Conservation (phyloP, 2,329 filamentous ascomycete species). For the Diaporthe velutina region DNA sequence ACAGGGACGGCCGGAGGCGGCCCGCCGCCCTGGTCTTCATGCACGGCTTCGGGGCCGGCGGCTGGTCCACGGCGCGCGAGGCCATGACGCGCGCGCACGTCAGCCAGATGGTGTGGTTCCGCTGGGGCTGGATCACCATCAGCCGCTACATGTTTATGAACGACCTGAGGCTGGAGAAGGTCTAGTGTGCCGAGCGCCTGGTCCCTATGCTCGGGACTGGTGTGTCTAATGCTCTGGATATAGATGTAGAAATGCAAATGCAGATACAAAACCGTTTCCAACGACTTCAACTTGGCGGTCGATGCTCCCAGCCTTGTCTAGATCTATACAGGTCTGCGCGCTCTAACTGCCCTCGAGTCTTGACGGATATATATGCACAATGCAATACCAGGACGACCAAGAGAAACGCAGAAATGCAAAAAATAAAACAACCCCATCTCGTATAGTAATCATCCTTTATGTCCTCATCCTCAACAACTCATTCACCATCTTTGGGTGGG, state of each 20-base stretch:
- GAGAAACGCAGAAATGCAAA: not conserved
- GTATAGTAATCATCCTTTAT: not conserved
- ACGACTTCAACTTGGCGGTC: not conserved
- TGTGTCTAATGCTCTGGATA: not conserved
- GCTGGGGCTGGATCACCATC: constrained; percentile 92
- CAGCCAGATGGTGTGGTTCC: constrained; percentile 99
- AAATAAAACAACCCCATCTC: not conserved
- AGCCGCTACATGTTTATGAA: constrained; percentile 97
- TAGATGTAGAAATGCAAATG: not conserved
- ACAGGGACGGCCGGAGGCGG: constrained; percentile 53
- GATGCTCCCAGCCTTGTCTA: not conserved
- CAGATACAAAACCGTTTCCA: not conserved
- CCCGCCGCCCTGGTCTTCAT: constrained; percentile 77
- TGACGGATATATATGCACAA: not conserved
- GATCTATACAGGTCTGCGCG: not conserved
- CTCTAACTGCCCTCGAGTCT: not conserved
- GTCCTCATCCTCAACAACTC: constrained; percentile 30
- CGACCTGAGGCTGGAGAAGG: constrained; percentile 75
- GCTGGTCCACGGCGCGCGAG: constrained; percentile 70
- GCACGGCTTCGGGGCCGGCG: constrained; percentile 74
- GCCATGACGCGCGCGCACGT: constrained; percentile 93
- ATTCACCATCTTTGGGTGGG: not conserved
- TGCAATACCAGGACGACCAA: not conserved
- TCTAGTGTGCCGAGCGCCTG: too few relatives aligned
- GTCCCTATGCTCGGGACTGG: too few relatives aligned